Base-by-base conservation (phyloP, 345 rosid species). In the Citrus trifoliata region DNA sequence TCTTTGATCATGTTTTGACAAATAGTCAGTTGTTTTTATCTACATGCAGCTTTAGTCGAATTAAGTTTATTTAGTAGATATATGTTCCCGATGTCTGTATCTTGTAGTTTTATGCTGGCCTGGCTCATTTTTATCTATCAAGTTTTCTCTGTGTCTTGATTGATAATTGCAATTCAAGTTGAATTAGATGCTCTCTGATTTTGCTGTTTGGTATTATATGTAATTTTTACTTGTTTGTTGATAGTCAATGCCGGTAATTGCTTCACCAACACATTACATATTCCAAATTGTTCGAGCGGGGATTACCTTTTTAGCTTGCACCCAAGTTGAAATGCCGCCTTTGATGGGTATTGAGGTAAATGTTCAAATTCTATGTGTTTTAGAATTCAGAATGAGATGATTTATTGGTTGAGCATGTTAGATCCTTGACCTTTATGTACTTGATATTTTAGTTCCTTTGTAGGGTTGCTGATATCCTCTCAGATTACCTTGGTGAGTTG, bases 321-420 rank as follows among this genome's bases (percentile, higher is more conserved):
- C 94, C 81, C 99, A 94, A 84, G 97, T 96, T 75, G 99, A 94
- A 86, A 94, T 96, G 98, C 97, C 97, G 5, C 97, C 99, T 53
- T 78, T 96, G 87, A 91, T 96, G 98, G 99, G 90, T 37, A 89
- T 94, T 78, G 99, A 96, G 97, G 99, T 94, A 83, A 42, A 33
- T 60, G 14, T 62, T 59, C 38, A 25, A 19, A 27, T 9, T 9
- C 30, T 58, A 25, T 70, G 60, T 30, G 70, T 46, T 79, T 71
- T 83, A 19, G 9, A 37, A 63, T 73, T 51, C 78, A 38, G 30
- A 30, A 8, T 75, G 19, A 56, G 51, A 55, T 75, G 13, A 10
- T 78, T 33, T 64, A 18, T 40, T 32, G 35, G 4, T 82, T 73
- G 75, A 76, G n/a, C 33, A 28, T 59, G 67, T 71, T 68, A 27